Conservation (phyloP, 1,284 basidiomycete species). For the Megacollybia platyphylla region DNA sequence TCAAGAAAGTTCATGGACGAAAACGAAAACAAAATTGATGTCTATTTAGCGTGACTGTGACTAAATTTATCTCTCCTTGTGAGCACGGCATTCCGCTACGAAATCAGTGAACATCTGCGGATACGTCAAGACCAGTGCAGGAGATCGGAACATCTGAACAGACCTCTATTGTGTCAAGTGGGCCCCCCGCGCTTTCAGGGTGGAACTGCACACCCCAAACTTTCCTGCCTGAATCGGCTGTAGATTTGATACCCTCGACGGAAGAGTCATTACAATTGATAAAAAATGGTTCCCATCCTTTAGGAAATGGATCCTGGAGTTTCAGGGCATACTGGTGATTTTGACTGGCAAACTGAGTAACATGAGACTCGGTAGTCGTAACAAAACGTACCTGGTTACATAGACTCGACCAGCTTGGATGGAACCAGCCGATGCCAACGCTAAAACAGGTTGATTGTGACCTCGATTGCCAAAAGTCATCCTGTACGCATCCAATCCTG, state of each 20-base stretch:
- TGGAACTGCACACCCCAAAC: constrained; percentile 98
- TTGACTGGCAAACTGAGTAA: constrained; percentile 39
- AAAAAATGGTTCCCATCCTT: constrained; percentile 95
- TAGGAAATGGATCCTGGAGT: constrained; percentile 85
- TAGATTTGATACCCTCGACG: constrained; percentile 95
- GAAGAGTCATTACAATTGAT: constrained; percentile 97
- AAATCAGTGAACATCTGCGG: constrained; percentile 87
- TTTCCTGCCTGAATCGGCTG: constrained; percentile 72
- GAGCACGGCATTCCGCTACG: constrained; percentile 61
- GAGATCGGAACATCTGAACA: constrained; percentile 8
- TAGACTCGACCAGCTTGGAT: constrained; percentile 95
- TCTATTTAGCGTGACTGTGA: constrained; percentile 10
- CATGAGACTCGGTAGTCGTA: not conserved
- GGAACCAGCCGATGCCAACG: constrained; percentile 79
- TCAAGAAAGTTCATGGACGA: constrained; percentile 61
- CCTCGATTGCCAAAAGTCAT: constrained; percentile 98
- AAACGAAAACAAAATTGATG: not conserved
- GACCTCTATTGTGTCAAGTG: constrained; percentile 87
- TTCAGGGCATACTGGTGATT: constrained; percentile 94
- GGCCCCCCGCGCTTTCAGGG: constrained; percentile 87
- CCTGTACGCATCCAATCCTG: constrained; percentile 90
- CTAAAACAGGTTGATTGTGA: constrained; percentile 98
- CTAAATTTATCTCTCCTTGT: constrained; percentile 19
- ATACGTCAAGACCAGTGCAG: not conserved
- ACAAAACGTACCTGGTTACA: constrained; percentile 69